Percentiles rank a stretch among this genome's conserved stretches.
Evolutionary conservation across 2,329 filamentous ascomycete species (phyloP).

Genomic region (Aspergillaceae sp.): DNA sequence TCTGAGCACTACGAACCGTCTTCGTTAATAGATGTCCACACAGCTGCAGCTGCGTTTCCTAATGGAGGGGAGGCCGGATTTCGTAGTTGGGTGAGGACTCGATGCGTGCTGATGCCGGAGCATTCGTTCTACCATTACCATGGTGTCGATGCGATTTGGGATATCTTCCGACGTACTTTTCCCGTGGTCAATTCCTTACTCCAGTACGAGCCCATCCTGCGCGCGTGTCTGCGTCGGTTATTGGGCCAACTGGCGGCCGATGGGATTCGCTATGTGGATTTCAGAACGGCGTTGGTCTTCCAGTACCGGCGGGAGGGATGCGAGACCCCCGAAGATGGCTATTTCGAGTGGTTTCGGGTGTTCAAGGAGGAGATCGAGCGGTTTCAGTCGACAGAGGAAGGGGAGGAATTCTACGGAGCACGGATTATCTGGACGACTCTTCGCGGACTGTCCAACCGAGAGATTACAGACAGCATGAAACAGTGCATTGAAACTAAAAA

Average conservation of each 20-base stretch:
- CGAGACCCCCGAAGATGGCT: slow-evolving; percentile 59
- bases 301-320: slow-evolving; percentile 58
- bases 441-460: slow-evolving; percentile 54
- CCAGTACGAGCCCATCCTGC: slow-evolving; percentile 85
- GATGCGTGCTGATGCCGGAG: slow-evolving; percentile 61
- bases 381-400: slow-evolving; percentile 64
- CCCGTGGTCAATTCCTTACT: slow-evolving; percentile 63
- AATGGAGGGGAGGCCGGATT: slow-evolving; percentile 64
- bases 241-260: slow-evolving; percentile 66
- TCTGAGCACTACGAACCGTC: slow-evolving; percentile 51
- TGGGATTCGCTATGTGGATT: slow-evolving; percentile 75
- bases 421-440: slow-evolving; percentile 78
- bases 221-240: slow-evolving; percentile 63
- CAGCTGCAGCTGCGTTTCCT: slow-evolving; percentile 66
- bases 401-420: slow-evolving; percentile 72
- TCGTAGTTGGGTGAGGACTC: slow-evolving; percentile 63
- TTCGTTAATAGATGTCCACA: slow-evolving; percentile 49
- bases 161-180: slow-evolving; percentile 70
- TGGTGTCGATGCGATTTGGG: slow-evolving; percentile 76
- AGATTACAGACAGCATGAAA: slow-evolving; percentile 74
- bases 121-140: slow-evolving; percentile 75
- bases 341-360: slow-evolving; percentile 60
- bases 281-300: slow-evolving; percentile 66
- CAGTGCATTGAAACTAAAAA: slow-evolving; percentile 76
- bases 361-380: slow-evolving; percentile 68